Evolutionary conservation across 306 rosid species (phyloP), one percentile per base, ranked within the genome.

Genomic region (Oxytropis ochrocephala): DNA sequence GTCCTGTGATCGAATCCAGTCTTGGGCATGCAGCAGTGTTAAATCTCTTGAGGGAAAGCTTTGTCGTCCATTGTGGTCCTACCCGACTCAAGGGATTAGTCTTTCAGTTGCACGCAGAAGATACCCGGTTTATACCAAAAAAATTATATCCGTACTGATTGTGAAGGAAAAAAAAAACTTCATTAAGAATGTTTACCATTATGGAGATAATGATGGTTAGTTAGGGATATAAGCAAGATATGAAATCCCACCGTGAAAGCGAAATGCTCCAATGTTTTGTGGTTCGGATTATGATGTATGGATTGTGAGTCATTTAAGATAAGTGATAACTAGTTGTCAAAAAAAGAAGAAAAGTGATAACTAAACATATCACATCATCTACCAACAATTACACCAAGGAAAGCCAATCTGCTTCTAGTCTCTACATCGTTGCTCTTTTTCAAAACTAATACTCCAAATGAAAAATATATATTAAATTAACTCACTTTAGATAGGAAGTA

Each of bases 241-340:
- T 14, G 7, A 3, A 13, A 62, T 24, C 29, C 29, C 29, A 24
- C 29, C 3, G 29, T 65, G 78, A 72, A 70, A 65, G 27, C 33
- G 69, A 57, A 64, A 57, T 56, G 19, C 36, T 48, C 30, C 58
- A 18, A 18, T 1, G 29, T 65, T 55, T 8, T 78, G 46, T 57
- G 52, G 58, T 56, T 71, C 11, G 12, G 65, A 54, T 53, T 35
- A 46, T 42, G 66, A 54, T 74, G 53, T 24, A 66, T 57, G 74
- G 17, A 71, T 71, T 42, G 42, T 59, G 52, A 78, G 48, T 58
- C 71, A 59, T 49, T 67, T 19, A 1, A 54, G 75, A 72, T 78
- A 51, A 41, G 43, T 59, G 24, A 33, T 56, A 64, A 72, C 51
- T 56, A 48, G 29, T 24, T 24, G 29, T 24, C 29, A 1, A 24